These are phyloP conservation scores for Rubia tinctorum DNA, from an alignment of 305 asterid genomes.

Conservation along the genomic window DNA sequence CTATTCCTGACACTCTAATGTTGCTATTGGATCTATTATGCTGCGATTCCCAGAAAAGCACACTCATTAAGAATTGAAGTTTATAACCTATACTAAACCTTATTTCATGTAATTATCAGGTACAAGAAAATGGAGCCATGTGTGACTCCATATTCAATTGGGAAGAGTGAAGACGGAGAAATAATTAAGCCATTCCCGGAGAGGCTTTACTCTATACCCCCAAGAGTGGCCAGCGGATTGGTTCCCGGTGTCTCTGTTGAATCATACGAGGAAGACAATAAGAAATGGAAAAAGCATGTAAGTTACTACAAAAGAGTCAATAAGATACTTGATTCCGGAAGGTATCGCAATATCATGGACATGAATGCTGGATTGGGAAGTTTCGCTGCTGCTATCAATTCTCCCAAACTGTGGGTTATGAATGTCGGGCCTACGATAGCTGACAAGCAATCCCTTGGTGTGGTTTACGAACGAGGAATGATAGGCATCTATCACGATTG, in stretches of 20 bases:
- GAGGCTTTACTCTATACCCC: constrained; percentile 80
- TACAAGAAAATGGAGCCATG: constrained; percentile 89
- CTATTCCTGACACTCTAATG: background rate
- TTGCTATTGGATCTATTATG: background rate
- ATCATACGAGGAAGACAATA: constrained; percentile 62
- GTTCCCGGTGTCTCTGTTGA: constrained; percentile 68
- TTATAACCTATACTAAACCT: background rate
- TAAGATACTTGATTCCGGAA: constrained; percentile 79
- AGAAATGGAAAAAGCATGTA: constrained; percentile 80
- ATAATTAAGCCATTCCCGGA: constrained; percentile 74
- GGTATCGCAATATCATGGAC: constrained; percentile 97
- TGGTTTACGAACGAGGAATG: constrained; percentile 76
- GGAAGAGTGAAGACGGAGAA: constrained; percentile 32
- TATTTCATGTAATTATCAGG: constrained; percentile 38
- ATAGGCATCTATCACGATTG: constrained; percentile 92
- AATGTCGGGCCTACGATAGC: constrained; percentile 88
- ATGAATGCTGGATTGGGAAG: constrained; percentile 96
- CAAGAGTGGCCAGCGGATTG: constrained; percentile 77
- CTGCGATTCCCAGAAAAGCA: background rate
- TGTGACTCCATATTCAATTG: constrained; percentile 48
- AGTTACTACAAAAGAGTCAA: constrained; percentile 74
- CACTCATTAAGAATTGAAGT: background rate
- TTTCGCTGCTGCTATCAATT: constrained; percentile 79
- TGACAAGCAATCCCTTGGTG: constrained; percentile 76
- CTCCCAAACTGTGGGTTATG: constrained; percentile 95